Conservation (phyloP, 2,329 filamentous ascomycete species). For the Ophiostoma piceae region DNA sequence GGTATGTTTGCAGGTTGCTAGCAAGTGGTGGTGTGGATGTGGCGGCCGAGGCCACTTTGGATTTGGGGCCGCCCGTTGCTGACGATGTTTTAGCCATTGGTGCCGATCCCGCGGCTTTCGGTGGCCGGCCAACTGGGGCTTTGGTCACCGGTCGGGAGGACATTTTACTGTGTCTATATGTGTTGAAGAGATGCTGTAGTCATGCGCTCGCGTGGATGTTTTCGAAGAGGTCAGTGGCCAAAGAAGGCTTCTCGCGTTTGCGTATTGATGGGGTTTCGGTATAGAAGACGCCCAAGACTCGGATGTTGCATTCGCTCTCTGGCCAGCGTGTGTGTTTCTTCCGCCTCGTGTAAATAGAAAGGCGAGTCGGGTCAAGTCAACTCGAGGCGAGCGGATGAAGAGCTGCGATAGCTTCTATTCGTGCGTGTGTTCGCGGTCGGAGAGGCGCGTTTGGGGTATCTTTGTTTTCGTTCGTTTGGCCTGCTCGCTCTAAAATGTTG, state of each 20-base stretch:
- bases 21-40: not conserved
- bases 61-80: not conserved
- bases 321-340: not conserved
- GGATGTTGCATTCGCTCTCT: not conserved
- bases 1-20: slow-evolving; percentile 24
- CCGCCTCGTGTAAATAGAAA: not conserved
- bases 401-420: not conserved
- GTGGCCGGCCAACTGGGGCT: slow-evolving; percentile 5
- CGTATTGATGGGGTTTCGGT: not conserved
- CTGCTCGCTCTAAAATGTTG: not conserved
- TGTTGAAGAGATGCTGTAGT: not conserved
- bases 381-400: not conserved
- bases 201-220: not conserved
- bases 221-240: not conserved
- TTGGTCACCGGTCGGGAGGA: not conserved
- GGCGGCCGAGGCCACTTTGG: not conserved
- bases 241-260: not conserved
- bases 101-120: not conserved
- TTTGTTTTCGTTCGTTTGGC: not conserved
- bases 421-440: not conserved
- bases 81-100: not conserved
- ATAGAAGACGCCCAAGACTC: not conserved
- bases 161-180: not conserved
- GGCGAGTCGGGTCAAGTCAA: not conserved
- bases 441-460: not conserved